phyloP scores from a whole-genome alignment of 2,329 filamentous ascomycete species.

The Raffaelea ambrosiae region DNA sequence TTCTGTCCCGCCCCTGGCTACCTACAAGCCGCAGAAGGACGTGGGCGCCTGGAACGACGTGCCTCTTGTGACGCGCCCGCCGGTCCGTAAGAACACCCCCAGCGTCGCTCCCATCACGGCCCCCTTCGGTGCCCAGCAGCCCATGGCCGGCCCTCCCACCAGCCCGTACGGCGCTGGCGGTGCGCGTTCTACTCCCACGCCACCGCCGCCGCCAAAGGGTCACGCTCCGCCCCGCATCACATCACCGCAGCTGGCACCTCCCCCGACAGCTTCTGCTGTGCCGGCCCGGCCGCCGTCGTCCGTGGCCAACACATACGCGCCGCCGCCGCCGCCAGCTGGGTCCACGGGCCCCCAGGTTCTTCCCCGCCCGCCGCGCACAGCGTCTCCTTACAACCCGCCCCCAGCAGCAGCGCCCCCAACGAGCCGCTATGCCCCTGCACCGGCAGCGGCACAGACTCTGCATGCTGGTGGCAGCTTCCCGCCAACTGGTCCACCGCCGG shows the following conservation, averaged over 20 bases:
- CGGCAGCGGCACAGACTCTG: slow-evolving; percentile 46
- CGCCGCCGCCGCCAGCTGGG: slow-evolving; percentile 35
- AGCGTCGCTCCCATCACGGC: slow-evolving; percentile 60
- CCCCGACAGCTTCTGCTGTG: slow-evolving; percentile 38
- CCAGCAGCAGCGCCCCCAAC: slow-evolving; percentile 60
- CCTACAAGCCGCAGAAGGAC: slow-evolving; percentile 44
- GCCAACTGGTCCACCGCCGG: slow-evolving; percentile 30
- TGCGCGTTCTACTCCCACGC: slow-evolving; percentile 56
- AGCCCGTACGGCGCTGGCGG: slow-evolving; percentile 41
- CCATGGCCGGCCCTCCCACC: slow-evolving; percentile 37
- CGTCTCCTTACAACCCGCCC: slow-evolving; percentile 81
- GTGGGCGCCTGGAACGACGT: slow-evolving; percentile 91
- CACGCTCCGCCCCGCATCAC: slow-evolving; percentile 59
- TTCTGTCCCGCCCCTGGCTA: slow-evolving; percentile 62
- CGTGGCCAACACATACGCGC: slow-evolving; percentile 56
- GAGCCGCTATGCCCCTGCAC: slow-evolving; percentile 67
- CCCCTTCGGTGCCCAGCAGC: slow-evolving; percentile 63
- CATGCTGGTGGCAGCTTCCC: slow-evolving; percentile 26
- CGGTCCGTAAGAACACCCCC: slow-evolving; percentile 67
- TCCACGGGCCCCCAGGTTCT: slow-evolving; percentile 21
- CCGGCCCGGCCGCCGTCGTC: slow-evolving; percentile 43
- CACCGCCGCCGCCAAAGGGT: slow-evolving; percentile 76
- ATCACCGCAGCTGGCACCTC: slow-evolving; percentile 58
- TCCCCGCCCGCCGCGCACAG: slow-evolving; percentile 57
- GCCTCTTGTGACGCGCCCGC: slow-evolving; percentile 69